Evolutionary conservation across 805 yeast species (phyloP).

Genomic region (Ogataea saltuana): DNA sequence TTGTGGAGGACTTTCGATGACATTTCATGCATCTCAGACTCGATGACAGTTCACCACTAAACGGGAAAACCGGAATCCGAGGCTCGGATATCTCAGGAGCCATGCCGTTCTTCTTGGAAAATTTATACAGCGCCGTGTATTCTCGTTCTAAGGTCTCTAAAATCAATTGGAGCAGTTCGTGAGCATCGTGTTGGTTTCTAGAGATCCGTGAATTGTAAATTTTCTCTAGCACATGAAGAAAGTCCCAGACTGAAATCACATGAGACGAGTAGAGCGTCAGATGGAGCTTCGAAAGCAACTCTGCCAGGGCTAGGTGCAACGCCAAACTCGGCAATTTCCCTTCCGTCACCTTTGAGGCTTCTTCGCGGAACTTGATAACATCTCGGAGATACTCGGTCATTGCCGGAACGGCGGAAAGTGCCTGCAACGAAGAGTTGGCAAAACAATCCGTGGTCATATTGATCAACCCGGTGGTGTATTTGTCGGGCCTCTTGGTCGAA

Average conservation of each 20-base stretch:
- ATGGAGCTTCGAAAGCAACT: conserved; percentile 56
- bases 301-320: conserved; percentile 58
- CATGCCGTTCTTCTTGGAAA: conserved; percentile 50
- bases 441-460: conserved; percentile 89
- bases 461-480: conserved; percentile 76
- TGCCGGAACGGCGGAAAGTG: conserved; percentile 61
- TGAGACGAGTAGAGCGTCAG: conserved; percentile 55
- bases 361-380: conserved; percentile 32
- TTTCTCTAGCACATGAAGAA: conserved; percentile 68
- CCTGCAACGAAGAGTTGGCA: conserved; percentile 87
- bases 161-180: conserved; percentile 80
- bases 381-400: conserved; percentile 56
- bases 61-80: conserved; percentile 66
- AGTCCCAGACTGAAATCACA: conserved; percentile 74
- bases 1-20: conserved; percentile 57
- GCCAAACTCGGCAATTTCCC: conserved; percentile 42
- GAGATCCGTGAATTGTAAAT: conserved; percentile 76
- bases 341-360: neutral
- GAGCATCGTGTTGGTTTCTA: conserved; percentile 90
- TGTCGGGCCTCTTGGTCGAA: conserved; percentile 56
- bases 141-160: conserved; percentile 79
- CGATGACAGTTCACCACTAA: conserved; percentile 64
- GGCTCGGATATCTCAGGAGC: conserved; percentile 1
- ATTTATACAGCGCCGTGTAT: conserved; percentile 43
- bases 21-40: conserved; percentile 73